phyloP scores from a whole-genome alignment of 345 rosid genomes.

The Gossypium stocksii region DNA sequence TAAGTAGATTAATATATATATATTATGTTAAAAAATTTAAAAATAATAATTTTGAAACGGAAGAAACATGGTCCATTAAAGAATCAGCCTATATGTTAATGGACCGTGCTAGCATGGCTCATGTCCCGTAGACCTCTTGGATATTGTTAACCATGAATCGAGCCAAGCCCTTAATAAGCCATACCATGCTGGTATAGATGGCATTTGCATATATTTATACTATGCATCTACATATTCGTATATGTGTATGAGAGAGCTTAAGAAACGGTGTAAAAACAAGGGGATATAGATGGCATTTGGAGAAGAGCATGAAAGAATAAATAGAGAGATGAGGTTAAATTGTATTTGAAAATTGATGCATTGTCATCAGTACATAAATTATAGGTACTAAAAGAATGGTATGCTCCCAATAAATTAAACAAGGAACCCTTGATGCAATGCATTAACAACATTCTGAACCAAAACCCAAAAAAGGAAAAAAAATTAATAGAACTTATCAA shows the following conservation, averaged over 20 bases:
- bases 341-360: conserved; percentile 32
- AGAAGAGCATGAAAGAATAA: neutral
- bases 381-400: conserved; percentile 38
- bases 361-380: conserved; percentile 29
- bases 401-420: conserved; percentile 26
- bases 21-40: too few species aligned
- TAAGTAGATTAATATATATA: too few species aligned
- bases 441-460: conserved; percentile 12
- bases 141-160: too few species aligned
- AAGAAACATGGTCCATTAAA: too few species aligned
- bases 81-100: neutral
- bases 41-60: too few species aligned
- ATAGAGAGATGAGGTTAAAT: conserved; percentile 14
- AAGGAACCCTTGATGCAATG: conserved; percentile 19
- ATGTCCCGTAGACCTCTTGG: too few species aligned
- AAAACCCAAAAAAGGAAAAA: neutral
- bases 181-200: too few species aligned
- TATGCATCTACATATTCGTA: neutral
- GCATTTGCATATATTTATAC: neutral
- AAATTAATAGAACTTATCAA: conserved; percentile 19
- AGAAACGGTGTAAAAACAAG: too few species aligned
- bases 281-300: neutral
- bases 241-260: too few species aligned
- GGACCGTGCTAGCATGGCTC: neutral
- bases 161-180: too few species aligned